phyloP scores from a whole-genome alignment of 169 alveolate genomes.

The Toxoplasma gondii region DNA sequence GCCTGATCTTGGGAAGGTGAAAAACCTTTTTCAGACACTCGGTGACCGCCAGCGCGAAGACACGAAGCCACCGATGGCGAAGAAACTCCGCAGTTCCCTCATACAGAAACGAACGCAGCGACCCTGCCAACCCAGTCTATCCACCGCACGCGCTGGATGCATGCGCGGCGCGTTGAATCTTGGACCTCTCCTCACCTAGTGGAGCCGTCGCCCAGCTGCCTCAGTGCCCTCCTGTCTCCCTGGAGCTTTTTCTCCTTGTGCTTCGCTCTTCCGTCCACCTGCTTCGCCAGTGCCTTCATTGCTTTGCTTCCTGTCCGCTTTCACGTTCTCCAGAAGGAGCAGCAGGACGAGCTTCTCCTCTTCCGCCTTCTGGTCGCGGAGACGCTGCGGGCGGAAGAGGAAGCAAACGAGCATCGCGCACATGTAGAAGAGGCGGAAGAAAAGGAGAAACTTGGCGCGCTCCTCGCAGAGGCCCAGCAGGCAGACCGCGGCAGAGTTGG shows the following conservation, averaged over 20 bases:
- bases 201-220: neutral
- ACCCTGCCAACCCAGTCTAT: no score
- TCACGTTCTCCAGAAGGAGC: neutral
- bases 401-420: neutral
- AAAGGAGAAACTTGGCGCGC: neutral
- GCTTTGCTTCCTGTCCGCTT: neutral
- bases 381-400: conserved; percentile 22
- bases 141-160: no score
- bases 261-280: neutral
- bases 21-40: no score
- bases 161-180: no score
- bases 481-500: conserved; percentile 8
- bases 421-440: neutral
- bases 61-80: no score
- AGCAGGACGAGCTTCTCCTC: conserved; percentile 16
- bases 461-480: conserved; percentile 2
- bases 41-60: no score
- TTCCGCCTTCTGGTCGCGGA: conserved; percentile 17
- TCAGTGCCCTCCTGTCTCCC: neutral
- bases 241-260: neutral
- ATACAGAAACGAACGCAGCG: no score
- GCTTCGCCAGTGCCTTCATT: neutral
- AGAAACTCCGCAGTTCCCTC: no score
- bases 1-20: no score
- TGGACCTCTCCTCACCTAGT: no score